phyloP scores from a whole-genome alignment of 2,329 filamentous ascomycete species.

The Lithohypha guttulata region DNA sequence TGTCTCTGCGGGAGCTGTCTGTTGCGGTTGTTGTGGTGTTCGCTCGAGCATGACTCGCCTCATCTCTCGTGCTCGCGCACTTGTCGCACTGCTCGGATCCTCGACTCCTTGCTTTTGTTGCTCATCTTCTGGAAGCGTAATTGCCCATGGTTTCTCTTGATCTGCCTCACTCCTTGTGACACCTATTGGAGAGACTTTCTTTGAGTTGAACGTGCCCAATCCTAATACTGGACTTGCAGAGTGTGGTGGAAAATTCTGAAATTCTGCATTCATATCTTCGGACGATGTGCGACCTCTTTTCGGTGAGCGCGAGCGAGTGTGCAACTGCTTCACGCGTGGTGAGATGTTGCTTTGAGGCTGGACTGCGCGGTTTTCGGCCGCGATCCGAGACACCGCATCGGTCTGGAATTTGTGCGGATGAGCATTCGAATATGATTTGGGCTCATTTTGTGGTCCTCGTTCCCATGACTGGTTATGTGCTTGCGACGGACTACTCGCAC shows the following conservation, averaged over 20 bases:
- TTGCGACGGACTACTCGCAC: no score
- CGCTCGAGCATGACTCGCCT: conserved; percentile 8
- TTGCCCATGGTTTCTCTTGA: conserved; percentile 29
- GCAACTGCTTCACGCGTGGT: conserved; percentile 26
- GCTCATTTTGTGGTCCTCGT: no score
- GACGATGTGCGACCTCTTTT: conserved; percentile 22
- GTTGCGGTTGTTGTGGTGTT: background rate
- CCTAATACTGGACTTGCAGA: conserved; percentile 2
- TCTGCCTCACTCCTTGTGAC: conserved; percentile 26
- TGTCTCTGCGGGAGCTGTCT: background rate
- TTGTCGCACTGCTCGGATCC: background rate
- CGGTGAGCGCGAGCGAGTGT: conserved; percentile 30
- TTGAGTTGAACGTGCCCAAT: conserved; percentile 27
- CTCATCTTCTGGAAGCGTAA: conserved; percentile 25
- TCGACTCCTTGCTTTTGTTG: conserved; percentile 7
- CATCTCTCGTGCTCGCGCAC: conserved; percentile 3
- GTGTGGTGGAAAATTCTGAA: conserved; percentile 9
- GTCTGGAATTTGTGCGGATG: background rate
- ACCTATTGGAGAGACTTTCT: conserved; percentile 20
- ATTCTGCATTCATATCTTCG: conserved; percentile 17
- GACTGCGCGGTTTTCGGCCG: conserved; percentile 5
- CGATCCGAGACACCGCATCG: conserved; percentile 4
- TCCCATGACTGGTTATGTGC: no score
- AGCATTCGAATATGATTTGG: background rate
- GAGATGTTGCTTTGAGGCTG: conserved; percentile 7